These are phyloP conservation scores for Puccinellia tenuiflora DNA, from an alignment of 176 grass and related monocot genomes.

Conservation along the genomic window DNA sequence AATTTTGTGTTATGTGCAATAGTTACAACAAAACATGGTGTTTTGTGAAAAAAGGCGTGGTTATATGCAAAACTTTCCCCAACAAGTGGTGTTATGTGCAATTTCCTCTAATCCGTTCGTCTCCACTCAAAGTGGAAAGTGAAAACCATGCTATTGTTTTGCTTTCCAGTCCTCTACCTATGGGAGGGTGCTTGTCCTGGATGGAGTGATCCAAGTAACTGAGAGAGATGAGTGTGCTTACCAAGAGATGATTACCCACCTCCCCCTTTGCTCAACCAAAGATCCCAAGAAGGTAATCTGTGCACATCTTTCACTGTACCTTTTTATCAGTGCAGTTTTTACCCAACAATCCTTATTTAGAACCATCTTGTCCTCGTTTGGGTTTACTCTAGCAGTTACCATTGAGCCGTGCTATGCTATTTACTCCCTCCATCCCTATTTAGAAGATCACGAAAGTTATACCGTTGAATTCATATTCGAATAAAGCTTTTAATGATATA, in stretches of 20 bases:
- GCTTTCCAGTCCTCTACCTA: slow-evolving; percentile 65
- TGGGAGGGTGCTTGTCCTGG: slow-evolving; percentile 87
- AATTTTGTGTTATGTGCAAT: too few species aligned
- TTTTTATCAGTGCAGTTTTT: not conserved
- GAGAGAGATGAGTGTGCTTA: slow-evolving; percentile 90
- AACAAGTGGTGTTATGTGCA: too few species aligned
- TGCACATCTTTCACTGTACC: not conserved
- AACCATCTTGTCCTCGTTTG: not conserved
- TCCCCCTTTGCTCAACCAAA: slow-evolving; percentile 86
- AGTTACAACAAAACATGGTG: too few species aligned
- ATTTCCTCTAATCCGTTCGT: not conserved
- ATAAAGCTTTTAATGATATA: too few species aligned
- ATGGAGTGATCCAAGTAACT: slow-evolving; percentile 92
- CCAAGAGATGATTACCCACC: slow-evolving; percentile 97
- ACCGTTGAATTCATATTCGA: too few species aligned
- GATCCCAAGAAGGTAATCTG: slow-evolving; percentile 79
- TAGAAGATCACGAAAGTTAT: too few species aligned
- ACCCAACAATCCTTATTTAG: not conserved
- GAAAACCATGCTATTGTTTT: not conserved
- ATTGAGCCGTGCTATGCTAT: not conserved
- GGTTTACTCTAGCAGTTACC: not conserved
- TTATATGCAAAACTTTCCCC: too few species aligned
- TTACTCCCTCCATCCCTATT: too few species aligned
- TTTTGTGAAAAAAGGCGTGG: too few species aligned
- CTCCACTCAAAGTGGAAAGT: not conserved